phyloP scores from a whole-genome alignment of 2,329 filamentous ascomycete genomes.

The Bertia moriformis region DNA sequence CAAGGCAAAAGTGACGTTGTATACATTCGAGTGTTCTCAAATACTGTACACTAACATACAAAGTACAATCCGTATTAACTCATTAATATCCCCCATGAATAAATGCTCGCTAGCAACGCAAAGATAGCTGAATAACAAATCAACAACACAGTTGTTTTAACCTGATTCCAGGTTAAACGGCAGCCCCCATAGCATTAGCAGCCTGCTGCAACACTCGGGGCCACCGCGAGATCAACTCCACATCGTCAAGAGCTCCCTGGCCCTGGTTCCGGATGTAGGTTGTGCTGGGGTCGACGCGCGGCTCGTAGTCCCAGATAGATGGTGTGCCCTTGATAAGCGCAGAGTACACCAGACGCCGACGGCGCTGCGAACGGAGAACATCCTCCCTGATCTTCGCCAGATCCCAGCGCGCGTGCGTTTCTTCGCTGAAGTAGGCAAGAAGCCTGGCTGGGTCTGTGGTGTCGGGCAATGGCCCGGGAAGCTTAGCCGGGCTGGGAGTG shows the following conservation, averaged over 20 bases:
- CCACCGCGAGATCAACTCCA: conserved; percentile 23
- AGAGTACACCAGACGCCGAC: conserved; percentile 64
- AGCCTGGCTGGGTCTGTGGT: conserved; percentile 29
- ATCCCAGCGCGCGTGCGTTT: conserved; percentile 67
- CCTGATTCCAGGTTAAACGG: no score
- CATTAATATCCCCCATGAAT: no score
- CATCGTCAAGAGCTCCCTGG: conserved; percentile 21
- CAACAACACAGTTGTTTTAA: no score
- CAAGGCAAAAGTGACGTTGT: no score
- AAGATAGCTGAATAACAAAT: no score
- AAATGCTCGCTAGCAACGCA: no score
- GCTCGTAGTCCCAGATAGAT: conserved; percentile 76
- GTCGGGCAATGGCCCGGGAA: conserved; percentile 17
- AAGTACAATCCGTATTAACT: no score
- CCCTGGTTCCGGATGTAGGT: conserved; percentile 14
- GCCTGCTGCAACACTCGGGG: conserved; percentile 18
- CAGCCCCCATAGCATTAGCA: conserved; percentile 10
- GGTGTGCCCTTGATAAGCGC: conserved; percentile 65
- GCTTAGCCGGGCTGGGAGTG: conserved; percentile 14
- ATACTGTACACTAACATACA: no score
- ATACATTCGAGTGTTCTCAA: no score
- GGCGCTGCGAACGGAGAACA: conserved; percentile 65
- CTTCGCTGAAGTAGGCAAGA: conserved; percentile 55
- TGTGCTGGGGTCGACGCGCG: conserved; percentile 13
- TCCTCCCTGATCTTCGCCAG: conserved; percentile 62